phyloP scores from a whole-genome alignment of 2,329 filamentous ascomycete genomes.

The Aspergillus phoenicis region DNA sequence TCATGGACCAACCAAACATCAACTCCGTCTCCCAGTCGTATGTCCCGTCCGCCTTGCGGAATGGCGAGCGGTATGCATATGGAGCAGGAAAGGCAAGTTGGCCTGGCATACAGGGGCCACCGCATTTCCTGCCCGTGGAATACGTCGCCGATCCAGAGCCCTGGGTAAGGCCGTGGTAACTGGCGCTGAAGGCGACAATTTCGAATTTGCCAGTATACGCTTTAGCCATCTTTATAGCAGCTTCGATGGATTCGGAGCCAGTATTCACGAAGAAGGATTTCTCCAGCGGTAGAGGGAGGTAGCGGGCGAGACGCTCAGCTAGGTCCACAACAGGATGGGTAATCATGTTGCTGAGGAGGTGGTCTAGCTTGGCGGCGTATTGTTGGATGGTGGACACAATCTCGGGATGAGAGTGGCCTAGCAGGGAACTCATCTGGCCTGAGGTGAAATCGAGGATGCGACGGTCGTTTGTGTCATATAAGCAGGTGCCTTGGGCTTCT shows the following conservation, averaged over 20 bases:
- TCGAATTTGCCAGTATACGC: conserved; percentile 66
- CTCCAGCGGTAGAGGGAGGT: conserved; percentile 53
- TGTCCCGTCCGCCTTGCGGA: conserved; percentile 59
- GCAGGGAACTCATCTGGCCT: conserved; percentile 62
- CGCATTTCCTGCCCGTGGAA: conserved; percentile 24
- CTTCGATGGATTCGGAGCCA: conserved; percentile 61
- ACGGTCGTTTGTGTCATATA: conserved; percentile 49
- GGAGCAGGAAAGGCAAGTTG: conserved; percentile 62
- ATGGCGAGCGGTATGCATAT: conserved; percentile 64
- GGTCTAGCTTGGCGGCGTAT: conserved; percentile 57
- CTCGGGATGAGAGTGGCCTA: conserved; percentile 62
- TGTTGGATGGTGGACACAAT: conserved; percentile 57
- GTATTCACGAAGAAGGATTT: conserved; percentile 63
- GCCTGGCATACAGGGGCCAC: conserved; percentile 53
- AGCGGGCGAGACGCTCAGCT: conserved; percentile 52
- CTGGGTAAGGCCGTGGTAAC: conserved; percentile 64
- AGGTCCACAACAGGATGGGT: conserved; percentile 60
- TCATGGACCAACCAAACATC: conserved; percentile 62
- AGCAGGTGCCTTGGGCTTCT: conserved; percentile 48
- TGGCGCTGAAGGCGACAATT: conserved; percentile 61
- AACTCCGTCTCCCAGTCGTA: conserved; percentile 69
- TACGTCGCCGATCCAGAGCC: conserved; percentile 54
- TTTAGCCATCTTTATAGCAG: conserved; percentile 67
- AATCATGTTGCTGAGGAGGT: conserved; percentile 63
- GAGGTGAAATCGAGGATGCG: conserved; percentile 62